These are phyloP conservation scores for Aechmea fasciata DNA, from an alignment of 176 grass and related monocot genomes.

Conservation along the genomic window DNA sequence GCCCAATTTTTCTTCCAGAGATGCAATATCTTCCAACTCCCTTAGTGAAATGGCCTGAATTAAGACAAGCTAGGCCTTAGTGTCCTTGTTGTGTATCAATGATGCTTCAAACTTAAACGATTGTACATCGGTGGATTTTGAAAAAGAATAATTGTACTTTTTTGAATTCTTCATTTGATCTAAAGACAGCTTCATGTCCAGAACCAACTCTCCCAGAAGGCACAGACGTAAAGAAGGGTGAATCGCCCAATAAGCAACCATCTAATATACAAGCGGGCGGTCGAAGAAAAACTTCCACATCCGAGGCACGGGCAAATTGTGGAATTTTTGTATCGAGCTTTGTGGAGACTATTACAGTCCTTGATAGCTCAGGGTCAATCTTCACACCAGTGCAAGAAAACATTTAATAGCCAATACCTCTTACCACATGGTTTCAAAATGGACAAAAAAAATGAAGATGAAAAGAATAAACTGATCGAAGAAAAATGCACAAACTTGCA, in stretches of 20 bases:
- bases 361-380: conserved; percentile 91
- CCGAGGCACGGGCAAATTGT: conserved; percentile 76
- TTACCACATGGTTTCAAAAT: not conserved
- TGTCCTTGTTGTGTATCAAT: not conserved
- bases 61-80: not conserved
- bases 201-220: conserved; percentile 93
- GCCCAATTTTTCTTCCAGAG: conserved; percentile 77
- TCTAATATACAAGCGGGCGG: conserved; percentile 65
- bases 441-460: not conserved
- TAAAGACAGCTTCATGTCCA: conserved; percentile 63
- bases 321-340: conserved; percentile 93
- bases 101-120: not conserved
- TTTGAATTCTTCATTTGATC: conserved; percentile 91
- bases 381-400: conserved; percentile 25
- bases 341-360: conserved; percentile 87
- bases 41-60: conserved; percentile 57
- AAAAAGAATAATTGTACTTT: conserved; percentile 37
- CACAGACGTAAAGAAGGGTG: conserved; percentile 90
- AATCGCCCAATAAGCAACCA: conserved; percentile 72
- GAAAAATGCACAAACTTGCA: conserved; percentile 53
- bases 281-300: conserved; percentile 95
- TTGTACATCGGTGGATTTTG: not conserved
- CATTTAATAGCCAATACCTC: too few species aligned
- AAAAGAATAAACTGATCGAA: not conserved
- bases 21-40: conserved; percentile 69